phyloP scores from a whole-genome alignment of 805 yeast genomes.

The Saccharomycopsis vini region DNA sequence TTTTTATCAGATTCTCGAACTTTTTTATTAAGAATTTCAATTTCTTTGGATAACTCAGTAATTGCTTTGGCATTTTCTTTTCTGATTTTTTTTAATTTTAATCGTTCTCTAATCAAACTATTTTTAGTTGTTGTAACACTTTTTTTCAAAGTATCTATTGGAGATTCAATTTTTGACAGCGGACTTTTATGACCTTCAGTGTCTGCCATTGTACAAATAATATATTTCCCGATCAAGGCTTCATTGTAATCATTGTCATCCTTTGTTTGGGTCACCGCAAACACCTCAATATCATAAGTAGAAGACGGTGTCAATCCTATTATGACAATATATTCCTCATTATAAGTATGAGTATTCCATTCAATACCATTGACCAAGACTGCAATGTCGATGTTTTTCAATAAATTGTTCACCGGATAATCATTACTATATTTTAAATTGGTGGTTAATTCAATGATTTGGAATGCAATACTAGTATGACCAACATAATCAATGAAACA shows the following conservation, averaged over 20 bases:
- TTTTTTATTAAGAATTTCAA: conserved; percentile 42
- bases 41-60: conserved; percentile 43
- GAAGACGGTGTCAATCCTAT: conserved; percentile 58
- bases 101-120: conserved; percentile 47
- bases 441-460: conserved; percentile 31
- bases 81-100: conserved; percentile 46
- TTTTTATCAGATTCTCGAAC: conserved; percentile 39
- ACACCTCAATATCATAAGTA: conserved; percentile 50
- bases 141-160: conserved; percentile 55
- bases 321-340: conserved; percentile 46
- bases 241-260: conserved; percentile 17
- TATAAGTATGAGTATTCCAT: conserved; percentile 35
- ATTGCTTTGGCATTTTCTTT: conserved; percentile 51
- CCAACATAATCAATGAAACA: conserved; percentile 40
- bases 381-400: conserved; percentile 25
- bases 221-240: conserved; percentile 12
- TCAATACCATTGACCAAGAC: conserved; percentile 55
- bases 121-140: conserved; percentile 57
- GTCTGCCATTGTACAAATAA: conserved; percentile 9
- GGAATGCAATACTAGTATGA: conserved; percentile 43
- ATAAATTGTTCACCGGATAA: conserved; percentile 2
- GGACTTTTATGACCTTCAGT: background rate
- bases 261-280: conserved; percentile 25
- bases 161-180: conserved; percentile 29
- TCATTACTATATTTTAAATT: background rate